These are phyloP conservation scores for Saturnispora besseyi DNA, from an alignment of 805 yeast genomes.

Conservation along the genomic window DNA sequence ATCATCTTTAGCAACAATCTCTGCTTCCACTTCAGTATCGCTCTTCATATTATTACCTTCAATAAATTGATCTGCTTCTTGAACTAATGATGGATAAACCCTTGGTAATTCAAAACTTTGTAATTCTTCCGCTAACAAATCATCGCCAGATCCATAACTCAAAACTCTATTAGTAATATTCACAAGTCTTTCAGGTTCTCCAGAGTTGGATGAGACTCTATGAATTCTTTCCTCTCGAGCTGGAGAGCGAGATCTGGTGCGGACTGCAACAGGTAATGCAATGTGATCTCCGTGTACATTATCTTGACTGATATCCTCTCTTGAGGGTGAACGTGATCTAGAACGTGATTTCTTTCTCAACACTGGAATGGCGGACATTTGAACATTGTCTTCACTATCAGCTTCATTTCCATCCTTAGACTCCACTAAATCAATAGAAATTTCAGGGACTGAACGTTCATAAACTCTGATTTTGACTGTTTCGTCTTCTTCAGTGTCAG, in stretches of 20 bases:
- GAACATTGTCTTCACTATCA: constrained; percentile 1
- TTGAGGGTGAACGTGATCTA: constrained; percentile 3
- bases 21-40: constrained; percentile 2
- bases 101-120: constrained; percentile 16
- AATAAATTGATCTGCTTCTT: constrained; percentile 25
- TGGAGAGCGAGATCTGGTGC: constrained; percentile 22
- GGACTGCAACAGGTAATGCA: constrained; percentile 11
- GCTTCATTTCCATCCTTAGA: background rate
- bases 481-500: background rate
- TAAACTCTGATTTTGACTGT: constrained; percentile 2
- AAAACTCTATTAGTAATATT: constrained; percentile 17
- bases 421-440: constrained; percentile 5
- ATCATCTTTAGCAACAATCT: constrained; percentile 2
- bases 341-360: constrained; percentile 4
- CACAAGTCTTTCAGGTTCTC: constrained; percentile 2
- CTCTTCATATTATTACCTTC: constrained; percentile 11
- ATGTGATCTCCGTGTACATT: constrained; percentile 4
- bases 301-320: background rate
- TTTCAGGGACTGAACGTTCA: constrained; percentile 1
- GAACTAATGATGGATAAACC: constrained; percentile 18
- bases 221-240: constrained; percentile 18
- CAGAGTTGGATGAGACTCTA: background rate
- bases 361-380: background rate
- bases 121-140: constrained; percentile 11
- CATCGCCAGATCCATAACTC: constrained; percentile 23